A percentile compares a stretch with the other conserved stretches of the same genome.
These are phyloP conservation scores for Ustilago curta DNA, from an alignment of 1,284 basidiomycete genomes.

Conservation along the genomic window DNA sequence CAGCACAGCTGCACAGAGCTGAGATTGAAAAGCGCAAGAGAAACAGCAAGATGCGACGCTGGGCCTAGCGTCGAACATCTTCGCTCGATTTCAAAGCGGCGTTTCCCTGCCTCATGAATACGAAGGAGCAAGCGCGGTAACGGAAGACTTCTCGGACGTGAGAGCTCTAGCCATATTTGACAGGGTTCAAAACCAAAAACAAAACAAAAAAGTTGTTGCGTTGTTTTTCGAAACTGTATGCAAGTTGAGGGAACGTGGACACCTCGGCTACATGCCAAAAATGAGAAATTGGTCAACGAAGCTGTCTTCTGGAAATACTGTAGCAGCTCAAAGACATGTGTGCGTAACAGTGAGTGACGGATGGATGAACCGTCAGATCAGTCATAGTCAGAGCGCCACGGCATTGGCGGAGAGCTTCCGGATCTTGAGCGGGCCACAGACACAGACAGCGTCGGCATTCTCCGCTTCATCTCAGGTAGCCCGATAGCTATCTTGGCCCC, in stretches of 20 bases:
- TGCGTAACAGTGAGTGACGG: no score
- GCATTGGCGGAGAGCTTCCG: neutral
- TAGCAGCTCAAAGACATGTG: no score
- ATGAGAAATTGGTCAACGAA: no score
- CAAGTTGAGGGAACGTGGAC: slow-evolving; percentile 48
- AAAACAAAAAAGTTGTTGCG: neutral
- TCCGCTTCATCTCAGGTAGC: neutral
- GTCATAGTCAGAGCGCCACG: neutral
- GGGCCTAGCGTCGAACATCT: neutral
- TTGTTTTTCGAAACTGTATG: slow-evolving; percentile 11
- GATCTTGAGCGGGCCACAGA: neutral
- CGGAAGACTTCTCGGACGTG: neutral
- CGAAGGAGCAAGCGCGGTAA: no score
- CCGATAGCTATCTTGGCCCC: neutral
- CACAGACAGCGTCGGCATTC: no score
- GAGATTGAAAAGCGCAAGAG: neutral
- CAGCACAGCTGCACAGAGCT: neutral
- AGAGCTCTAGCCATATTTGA: neutral
- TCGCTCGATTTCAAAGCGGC: neutral
- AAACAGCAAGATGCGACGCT: neutral
- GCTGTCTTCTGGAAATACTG: no score
- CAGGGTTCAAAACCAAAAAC: no score
- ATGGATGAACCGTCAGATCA: neutral
- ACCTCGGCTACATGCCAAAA: slow-evolving; percentile 28
- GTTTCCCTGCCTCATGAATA: no score